Base-by-base conservation (phyloP, 345 rosid genomes). In the Syzygium aromaticum region DNA sequence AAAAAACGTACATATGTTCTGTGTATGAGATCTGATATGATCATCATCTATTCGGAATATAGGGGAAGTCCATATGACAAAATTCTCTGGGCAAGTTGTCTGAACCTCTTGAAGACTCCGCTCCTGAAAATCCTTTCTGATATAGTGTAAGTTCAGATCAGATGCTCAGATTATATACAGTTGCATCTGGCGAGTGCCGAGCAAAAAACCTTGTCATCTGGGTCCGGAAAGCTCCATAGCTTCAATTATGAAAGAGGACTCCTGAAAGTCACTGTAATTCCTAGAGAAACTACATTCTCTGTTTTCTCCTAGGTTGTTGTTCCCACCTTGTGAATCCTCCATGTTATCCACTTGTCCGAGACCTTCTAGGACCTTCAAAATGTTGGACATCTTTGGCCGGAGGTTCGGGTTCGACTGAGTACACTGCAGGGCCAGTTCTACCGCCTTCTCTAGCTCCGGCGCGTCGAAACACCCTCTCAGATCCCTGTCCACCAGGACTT, bases 221-320 rank as follows among this genome's bases (percentile, higher is more conserved):
- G 99, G 99, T 92, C 99, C 98, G 3, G 99, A 98, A 52, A 98
- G 99, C 90, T 98, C 99, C 87, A 98, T 95, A 21, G 99, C 96
- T 94, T 98, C 98, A 7, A 96, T 91, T 90, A 96, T 95, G 92
- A 95, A 94, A 12, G 99, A 98, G 88, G 96, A 92, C 30, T 92
- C 96, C 77, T 88, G 96, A 84, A 91, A 85, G 85, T 93, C 93
- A 30, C 95, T 95, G 56, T 89, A 90, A 73, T 89, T 91, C 90
- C 96, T 90, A 12, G 95, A 92, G 89, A 93, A 95, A 89, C 93
- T 93, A 85, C 88, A 91, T 63, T 86, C 91, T 87, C 93, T 92
- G 61, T 90, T 89, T 89, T 94, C 97, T 30, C 88, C 86, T 0
- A 4, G 77, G 38, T 88, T 61, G 88, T 86, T 89, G 52, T 91